Base-by-base conservation (phyloP, 2,329 filamentous ascomycete species). In the Neoarthrinium moseri region DNA sequence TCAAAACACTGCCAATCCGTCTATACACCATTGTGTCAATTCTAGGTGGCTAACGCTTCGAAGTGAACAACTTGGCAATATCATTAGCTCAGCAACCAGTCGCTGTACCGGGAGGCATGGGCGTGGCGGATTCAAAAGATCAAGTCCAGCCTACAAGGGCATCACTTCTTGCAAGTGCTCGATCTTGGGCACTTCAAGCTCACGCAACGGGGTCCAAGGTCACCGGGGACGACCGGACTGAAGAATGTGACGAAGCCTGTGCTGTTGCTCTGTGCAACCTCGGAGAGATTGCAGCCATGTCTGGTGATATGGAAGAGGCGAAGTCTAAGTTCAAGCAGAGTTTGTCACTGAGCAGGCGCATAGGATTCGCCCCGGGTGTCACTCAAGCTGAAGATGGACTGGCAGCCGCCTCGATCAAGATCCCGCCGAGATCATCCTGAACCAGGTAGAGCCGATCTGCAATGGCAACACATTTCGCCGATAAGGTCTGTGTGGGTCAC, bases 181-280 rank as follows among this genome's bases (percentile, higher is more conserved):
- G 79, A 27, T 79, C 82, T 53, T 96, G 91, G 91, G 88, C 89
- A 5, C 70, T 79, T 42, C 92, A 92, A 60, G 87, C 91, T 3
- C 70, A 91, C 26, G 73, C 76, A 18, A 79, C 90, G 46, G 82
- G 85, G 2, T 73, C 74, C 6, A 77, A 80, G 22, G 84, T 95
- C 33, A 68, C 76, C 45, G 80, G 84, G 4, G 80, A 87, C 1
- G 71, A 81, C 4, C 75, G 89, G 32, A 88, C 83, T 3, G 76
- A 84, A 40, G 89, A 95, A 60, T 96, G 92, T 60, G 90, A 95
- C 62, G 67, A 86, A 46, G 89, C 86, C 2, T 96, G 91, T 59
- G 87, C 86, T 3, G 87, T 86, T 5, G 87, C 91, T 6, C 83
- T 88, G n/a, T 87, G 89, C 65, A 95, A 95, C 61, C 78, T 96